Base-by-base conservation (phyloP, 371 early-diverging fungal species). In the Apophysomyces sp. region DNA sequence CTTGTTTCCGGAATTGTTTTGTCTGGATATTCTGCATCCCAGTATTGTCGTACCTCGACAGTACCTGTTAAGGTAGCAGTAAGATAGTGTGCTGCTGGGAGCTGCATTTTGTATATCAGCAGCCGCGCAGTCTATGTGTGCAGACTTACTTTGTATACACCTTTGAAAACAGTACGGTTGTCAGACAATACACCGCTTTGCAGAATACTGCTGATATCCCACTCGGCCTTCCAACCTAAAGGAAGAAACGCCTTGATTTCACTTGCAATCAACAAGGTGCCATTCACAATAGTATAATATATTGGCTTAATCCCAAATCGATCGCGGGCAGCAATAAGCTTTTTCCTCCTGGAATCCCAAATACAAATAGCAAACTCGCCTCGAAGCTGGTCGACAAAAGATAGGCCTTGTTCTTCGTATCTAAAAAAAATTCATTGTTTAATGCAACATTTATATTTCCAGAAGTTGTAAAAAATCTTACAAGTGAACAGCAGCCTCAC, bases 21-120 rank as follows among this genome's bases (percentile, higher is more conserved):
- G 24, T 68, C 68, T 3, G 68, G 68, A 32, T 68, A 68, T n/a
- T 68, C 63, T 28, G 68, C 68, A 41, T 68, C 68, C 68, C 68
- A 68, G 29, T 68, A 68, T 13, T 59, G 60, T 2, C 32, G 44
- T 3, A 59, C 27, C 5, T 56, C 68, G 11, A 68, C 39, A 24
- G 52, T 55, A 16, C 68, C 68, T 32, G 49, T 16, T 3, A 57
- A 16, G 21, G 52, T 39, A 12, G 58, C 66, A 0, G 26, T 30
- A 12, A 66, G 40, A 12, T 66, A 66, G 40, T 68, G 68, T 3
- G 57, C 68, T 21, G 68, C 63, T 31, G 68, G 68, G 6, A 68
- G 9, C 60, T 62, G 55, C 13, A 30, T 27, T 8, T 36, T 39
- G 3, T 28, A 54, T 11, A 16, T 32, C 11, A 1, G 15, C 27